These are phyloP conservation scores for Oldenlandia corymbosa DNA, from an alignment of 257 asterid species.

Conservation along the genomic window DNA sequence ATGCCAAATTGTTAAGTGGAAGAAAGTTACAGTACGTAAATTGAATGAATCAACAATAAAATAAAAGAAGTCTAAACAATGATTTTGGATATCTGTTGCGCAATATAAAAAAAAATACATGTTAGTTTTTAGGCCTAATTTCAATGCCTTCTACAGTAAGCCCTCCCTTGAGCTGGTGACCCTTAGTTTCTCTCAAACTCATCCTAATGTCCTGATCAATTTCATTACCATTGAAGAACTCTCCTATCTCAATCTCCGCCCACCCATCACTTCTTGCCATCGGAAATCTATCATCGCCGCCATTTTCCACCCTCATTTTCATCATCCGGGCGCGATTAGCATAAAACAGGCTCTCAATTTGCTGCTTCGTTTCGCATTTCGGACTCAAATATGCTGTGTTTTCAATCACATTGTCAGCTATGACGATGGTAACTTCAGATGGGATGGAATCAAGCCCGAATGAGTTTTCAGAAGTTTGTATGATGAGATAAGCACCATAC, in stretches of 20 bases:
- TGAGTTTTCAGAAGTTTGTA: slow-evolving; percentile 18
- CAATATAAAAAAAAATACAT: no score
- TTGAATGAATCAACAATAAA: no score
- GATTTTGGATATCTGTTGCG: no score
- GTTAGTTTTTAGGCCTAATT: slow-evolving; percentile 43
- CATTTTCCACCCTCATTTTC: slow-evolving; percentile 18
- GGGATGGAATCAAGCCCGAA: slow-evolving; percentile 33
- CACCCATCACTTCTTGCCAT: slow-evolving; percentile 32
- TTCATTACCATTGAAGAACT: slow-evolving; percentile 15
- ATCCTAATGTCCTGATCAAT: slow-evolving; percentile 32
- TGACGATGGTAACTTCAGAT: slow-evolving; percentile 6
- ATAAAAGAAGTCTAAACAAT: no score
- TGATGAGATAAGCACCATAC: slow-evolving; percentile 29
- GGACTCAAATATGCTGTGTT: slow-evolving; percentile 22
- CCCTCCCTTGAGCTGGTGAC: slow-evolving; percentile 69
- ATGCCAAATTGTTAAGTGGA: no score
- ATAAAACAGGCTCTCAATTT: slow-evolving; percentile 21
- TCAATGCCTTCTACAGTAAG: slow-evolving; percentile 65
- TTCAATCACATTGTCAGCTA: background rate
- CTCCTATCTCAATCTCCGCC: slow-evolving; percentile 35
- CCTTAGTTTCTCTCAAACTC: slow-evolving; percentile 49
- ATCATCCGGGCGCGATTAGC: slow-evolving; percentile 17
- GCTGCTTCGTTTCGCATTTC: slow-evolving; percentile 6
- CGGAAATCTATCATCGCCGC: slow-evolving; percentile 10
- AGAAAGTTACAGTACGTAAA: no score